These are phyloP conservation scores for Aspergillus bertholletiae DNA, from an alignment of 495 filamentous ascomycete species.

Conservation along the genomic window DNA sequence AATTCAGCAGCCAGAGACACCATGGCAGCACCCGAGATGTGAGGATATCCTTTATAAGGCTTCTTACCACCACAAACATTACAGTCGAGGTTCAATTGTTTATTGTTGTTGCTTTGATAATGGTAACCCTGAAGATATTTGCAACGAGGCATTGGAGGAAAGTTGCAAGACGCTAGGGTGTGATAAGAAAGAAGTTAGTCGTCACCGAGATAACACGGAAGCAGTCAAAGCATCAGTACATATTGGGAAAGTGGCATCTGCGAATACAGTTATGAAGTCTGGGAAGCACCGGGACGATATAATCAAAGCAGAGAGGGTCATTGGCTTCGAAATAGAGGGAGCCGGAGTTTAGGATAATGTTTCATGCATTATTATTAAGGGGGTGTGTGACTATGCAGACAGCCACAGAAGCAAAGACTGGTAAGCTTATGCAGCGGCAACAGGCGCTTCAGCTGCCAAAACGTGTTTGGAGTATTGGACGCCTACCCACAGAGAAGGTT, in stretches of 20 bases:
- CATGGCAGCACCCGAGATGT: background rate
- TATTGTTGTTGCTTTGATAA: background rate
- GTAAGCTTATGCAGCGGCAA: constrained; percentile 33
- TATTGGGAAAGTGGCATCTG: background rate
- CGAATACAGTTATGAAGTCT: background rate
- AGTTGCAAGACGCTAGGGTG: background rate
- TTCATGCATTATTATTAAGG: constrained; percentile 33
- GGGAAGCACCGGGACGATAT: background rate
- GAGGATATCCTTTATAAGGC: constrained; percentile 1
- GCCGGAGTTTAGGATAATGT: constrained; percentile 18
- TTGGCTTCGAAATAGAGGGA: background rate
- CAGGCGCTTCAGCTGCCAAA: too few relatives aligned
- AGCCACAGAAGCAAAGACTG: constrained; percentile 37
- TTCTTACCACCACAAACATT: constrained; percentile 2
- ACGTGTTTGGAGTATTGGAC: too few relatives aligned
- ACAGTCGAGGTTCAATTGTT: background rate
- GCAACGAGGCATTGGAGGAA: background rate
- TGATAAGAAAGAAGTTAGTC: background rate
- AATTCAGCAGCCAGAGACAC: background rate
- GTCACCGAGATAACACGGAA: background rate
- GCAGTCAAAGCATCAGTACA: background rate
- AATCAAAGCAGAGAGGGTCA: background rate
- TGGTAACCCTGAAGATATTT: background rate
- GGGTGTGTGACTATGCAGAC: constrained; percentile 37
- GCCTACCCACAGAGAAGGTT: too few relatives aligned